Conservation (phyloP, 345 rosid species). For the Geranium brycei region DNA sequence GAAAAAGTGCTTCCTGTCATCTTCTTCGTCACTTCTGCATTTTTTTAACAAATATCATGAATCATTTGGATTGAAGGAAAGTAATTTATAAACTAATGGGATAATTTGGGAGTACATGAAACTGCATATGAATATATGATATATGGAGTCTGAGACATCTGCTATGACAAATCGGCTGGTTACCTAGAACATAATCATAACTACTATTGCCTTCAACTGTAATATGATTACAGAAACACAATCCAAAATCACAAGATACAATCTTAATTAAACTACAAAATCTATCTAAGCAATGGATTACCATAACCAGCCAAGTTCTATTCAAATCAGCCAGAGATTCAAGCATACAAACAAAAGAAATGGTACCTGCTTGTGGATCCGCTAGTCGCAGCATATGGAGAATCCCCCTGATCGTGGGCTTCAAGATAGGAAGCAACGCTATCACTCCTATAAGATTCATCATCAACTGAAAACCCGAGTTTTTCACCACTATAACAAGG, state of each 20-base stretch:
- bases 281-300: neutral
- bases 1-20: slow-evolving; percentile 40
- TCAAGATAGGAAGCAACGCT: slow-evolving; percentile 35
- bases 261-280: neutral
- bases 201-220: too few species aligned
- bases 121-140: neutral
- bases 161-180: neutral
- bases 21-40: slow-evolving; percentile 77
- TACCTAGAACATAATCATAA: neutral
- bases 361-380: slow-evolving; percentile 55
- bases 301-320: neutral
- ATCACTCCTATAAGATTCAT: slow-evolving; percentile 26
- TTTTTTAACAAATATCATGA: slow-evolving; percentile 2
- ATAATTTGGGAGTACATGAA: neutral
- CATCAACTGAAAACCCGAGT: slow-evolving; percentile 6
- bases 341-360: neutral
- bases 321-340: neutral
- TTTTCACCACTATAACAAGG: slow-evolving; percentile 25
- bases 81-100: neutral
- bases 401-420: slow-evolving; percentile 33
- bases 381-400: slow-evolving; percentile 29
- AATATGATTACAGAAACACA: neutral
- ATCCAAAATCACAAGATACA: neutral
- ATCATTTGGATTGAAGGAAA: neutral
- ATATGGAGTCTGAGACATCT: neutral